Conservation (phyloP, 208 protist species). For the Trypanosoma rangeli region DNA sequence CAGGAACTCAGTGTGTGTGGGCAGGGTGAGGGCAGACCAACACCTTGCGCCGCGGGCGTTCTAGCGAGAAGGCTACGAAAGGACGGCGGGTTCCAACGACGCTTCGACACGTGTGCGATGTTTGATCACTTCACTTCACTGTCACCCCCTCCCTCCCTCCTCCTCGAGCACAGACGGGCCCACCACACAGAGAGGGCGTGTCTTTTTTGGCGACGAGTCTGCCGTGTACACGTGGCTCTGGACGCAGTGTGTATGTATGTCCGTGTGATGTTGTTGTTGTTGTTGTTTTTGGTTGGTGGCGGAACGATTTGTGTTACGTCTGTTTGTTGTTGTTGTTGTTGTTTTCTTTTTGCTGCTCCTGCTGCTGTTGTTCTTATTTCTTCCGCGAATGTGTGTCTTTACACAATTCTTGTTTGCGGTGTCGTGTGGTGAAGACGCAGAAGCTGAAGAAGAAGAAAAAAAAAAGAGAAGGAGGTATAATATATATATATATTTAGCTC, state of each 20-base stretch:
- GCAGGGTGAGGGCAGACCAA: background rate
- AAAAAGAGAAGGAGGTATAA: background rate
- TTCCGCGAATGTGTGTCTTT: no score
- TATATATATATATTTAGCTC: background rate
- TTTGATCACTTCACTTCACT: background rate
- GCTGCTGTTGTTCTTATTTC: no score
- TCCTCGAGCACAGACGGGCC: no score
- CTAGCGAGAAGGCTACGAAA: no score
- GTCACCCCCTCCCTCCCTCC: no score
- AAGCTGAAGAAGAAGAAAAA: background rate
- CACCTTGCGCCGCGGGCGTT: background rate
- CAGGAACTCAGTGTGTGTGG: background rate
- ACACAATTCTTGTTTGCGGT: no score
- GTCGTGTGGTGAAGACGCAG: no score
- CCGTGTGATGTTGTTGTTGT: background rate
- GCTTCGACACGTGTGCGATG: no score
- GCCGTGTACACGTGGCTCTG: background rate
- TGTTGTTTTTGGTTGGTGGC: constrained; percentile 28
- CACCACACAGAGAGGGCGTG: background rate
- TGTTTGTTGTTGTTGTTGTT: background rate
- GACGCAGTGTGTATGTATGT: background rate
- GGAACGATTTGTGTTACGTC: no score
- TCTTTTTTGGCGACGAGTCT: background rate
- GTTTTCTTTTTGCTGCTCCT: background rate
- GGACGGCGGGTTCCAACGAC: no score